These are phyloP conservation scores for Calocera cornea DNA, from an alignment of 768 basidiomycete genomes.

Conservation along the genomic window DNA sequence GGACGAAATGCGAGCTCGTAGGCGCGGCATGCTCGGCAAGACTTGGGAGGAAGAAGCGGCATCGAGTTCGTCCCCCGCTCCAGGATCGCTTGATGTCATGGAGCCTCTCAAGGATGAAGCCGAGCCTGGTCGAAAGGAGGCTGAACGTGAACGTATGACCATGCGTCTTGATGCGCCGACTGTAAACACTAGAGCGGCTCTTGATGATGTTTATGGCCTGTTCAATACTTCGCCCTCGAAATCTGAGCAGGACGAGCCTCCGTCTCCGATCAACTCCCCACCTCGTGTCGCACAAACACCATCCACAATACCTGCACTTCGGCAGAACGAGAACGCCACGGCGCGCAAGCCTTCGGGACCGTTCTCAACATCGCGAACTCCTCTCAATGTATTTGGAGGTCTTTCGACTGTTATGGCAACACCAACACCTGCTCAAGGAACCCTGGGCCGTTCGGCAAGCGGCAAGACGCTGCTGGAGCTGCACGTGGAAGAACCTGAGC, in stretches of 20 bases:
- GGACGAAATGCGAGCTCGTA: conserved; percentile 43
- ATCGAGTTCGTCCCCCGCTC: not conserved
- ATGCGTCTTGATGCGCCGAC: conserved; percentile 37
- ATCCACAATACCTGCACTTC: not conserved
- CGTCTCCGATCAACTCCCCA: not conserved
- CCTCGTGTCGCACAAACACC: not conserved
- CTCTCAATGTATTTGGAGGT: not conserved
- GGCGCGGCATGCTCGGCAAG: not conserved
- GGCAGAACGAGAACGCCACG: conserved; percentile 15
- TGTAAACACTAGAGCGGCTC: conserved; percentile 90
- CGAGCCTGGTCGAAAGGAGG: not conserved
- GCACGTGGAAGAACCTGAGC: conserved; percentile 14
- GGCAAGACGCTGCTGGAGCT: not conserved
- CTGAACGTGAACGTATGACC: not conserved
- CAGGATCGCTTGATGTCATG: not conserved
- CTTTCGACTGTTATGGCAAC: conserved; percentile 14
- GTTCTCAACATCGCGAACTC: conserved; percentile 17
- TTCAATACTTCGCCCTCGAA: conserved; percentile 77
- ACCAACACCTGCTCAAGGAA: conserved; percentile 24
- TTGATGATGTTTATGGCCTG: conserved; percentile 90
- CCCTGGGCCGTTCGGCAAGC: conserved; percentile 5
- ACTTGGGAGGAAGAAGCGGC: conserved; percentile 8
- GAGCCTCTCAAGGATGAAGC: not conserved
- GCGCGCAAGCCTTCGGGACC: conserved; percentile 11
- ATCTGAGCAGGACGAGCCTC: not conserved